These are phyloP conservation scores for Mycena sp. DNA, from an alignment of 1,284 basidiomycete species.

Conservation along the genomic window DNA sequence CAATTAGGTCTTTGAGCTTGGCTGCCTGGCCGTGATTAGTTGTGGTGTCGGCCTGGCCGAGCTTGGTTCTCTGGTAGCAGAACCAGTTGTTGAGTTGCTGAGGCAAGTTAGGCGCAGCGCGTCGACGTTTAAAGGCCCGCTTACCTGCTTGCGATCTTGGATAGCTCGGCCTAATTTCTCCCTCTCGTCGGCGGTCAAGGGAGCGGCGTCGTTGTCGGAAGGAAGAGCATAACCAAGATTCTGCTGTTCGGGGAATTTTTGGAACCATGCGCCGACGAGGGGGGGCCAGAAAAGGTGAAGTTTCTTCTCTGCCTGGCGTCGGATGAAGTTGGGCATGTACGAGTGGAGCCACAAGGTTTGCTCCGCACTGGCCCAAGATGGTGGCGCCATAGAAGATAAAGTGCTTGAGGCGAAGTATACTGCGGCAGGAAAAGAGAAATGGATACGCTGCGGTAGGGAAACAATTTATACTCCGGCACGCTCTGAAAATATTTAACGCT, in stretches of 20 bases:
- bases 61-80: too few species aligned
- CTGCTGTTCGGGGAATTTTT: not conserved
- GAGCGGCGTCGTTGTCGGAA: not conserved
- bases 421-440: not conserved
- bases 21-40: too few species aligned
- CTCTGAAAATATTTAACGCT: too few species aligned
- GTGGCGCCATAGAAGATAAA: not conserved
- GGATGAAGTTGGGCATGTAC: not conserved
- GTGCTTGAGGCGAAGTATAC: too few species aligned
- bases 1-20: not conserved
- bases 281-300: constrained; percentile 6
- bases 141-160: not conserved
- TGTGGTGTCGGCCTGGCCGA: too few species aligned
- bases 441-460: too few species aligned
- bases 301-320: constrained; percentile 8
- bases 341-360: not conserved
- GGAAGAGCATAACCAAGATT: not conserved
- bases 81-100: too few species aligned
- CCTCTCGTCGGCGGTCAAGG: not conserved
- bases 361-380: not conserved
- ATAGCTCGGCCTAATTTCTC: not conserved
- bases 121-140: too few species aligned
- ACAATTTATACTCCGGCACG: too few species aligned
- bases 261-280: not conserved
- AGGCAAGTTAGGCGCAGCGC: too few species aligned